Evolutionary conservation across 805 yeast genomes (phyloP), one percentile per base, ranked within the genome.

Genomic region (Teunomyces pallodes): DNA sequence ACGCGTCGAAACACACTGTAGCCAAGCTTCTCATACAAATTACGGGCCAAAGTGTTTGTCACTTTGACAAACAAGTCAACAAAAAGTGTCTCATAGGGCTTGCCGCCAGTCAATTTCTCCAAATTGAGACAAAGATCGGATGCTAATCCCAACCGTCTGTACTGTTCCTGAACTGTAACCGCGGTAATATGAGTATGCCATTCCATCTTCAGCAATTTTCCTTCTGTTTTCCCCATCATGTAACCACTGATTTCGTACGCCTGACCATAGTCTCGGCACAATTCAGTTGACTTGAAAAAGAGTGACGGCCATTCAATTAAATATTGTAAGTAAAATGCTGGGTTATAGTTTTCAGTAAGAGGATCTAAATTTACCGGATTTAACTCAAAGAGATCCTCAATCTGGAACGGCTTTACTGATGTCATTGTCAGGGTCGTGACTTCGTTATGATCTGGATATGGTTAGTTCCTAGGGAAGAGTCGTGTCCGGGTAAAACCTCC

Each of bases 151-250:
- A 92, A 75, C 51, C 98, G 72, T 46, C 99, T 71, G 64, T 86
- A 92, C 45, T 82, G 84, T 9, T 88, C 84, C 50, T 86, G 86
- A 1, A 94, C 86, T 0, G 98, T 90, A 3, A 94, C 96, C 0
- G 99, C 98, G 0, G 98, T 90, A 43, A 94, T 90, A 65, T 94
- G 99, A 1, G 96, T 82, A 61, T 94, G 99, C 96, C 97, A 92
- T 50, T 90, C 94, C 42, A 77, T 81, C 4, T 77, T 81, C 32
- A 74, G 51, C 33, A 72, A 47, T 43, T 68, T 74, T 0, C 99
- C 99, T 64, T 94, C 99, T 0, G 96, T 84, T 65, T 94, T 94
- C n/a, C 95, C 98, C 82, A 94, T 82, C 96, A 94, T 85, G 62
- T 87, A 86, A 0, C 91, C 92, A 30, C 87, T 74, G 27, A 73